A percentile compares a stretch with the other conserved stretches of the same genome.
These are phyloP conservation scores for Hymenoscyphus scutula DNA, from an alignment of 2,329 filamentous ascomycete species.

Conservation along the genomic window DNA sequence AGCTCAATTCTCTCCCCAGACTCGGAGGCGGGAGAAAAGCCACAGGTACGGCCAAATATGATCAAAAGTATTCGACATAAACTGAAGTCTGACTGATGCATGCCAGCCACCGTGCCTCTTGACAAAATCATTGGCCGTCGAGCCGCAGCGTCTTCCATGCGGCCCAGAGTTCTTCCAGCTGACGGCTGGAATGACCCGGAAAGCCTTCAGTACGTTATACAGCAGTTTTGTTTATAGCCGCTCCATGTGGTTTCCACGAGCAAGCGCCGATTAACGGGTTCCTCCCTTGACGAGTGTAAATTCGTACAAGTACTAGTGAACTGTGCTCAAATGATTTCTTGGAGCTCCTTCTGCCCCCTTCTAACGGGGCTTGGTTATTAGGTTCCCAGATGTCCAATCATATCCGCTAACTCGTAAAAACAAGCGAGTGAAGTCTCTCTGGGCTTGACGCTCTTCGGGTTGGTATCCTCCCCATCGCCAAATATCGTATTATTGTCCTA, in stretches of 20 bases:
- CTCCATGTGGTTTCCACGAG: background rate
- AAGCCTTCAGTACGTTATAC: too few relatives aligned
- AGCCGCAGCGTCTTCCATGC: slow-evolving; percentile 5
- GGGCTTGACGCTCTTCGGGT: background rate
- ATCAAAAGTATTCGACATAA: background rate
- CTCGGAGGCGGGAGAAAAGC: background rate
- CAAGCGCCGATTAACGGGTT: background rate
- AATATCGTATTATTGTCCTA: background rate
- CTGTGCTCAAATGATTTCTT: background rate
- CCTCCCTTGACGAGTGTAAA: background rate
- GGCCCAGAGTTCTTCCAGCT: background rate
- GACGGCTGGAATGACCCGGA: background rate
- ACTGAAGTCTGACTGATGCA: too few relatives aligned
- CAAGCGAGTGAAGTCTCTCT: background rate
- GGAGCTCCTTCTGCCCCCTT: background rate
- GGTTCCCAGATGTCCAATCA: background rate
- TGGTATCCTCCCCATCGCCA: background rate
- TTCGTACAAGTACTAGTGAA: background rate
- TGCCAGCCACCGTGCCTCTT: background rate
- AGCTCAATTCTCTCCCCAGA: background rate
- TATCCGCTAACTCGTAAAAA: background rate
- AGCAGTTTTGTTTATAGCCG: background rate
- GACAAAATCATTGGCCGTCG: background rate
- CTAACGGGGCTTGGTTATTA: background rate
- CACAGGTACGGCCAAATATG: background rate